Evolutionary conservation across 768 basidiomycete genomes (phyloP), one percentile per base, ranked within the genome.

Genomic region (Antrodiella citrinella): DNA sequence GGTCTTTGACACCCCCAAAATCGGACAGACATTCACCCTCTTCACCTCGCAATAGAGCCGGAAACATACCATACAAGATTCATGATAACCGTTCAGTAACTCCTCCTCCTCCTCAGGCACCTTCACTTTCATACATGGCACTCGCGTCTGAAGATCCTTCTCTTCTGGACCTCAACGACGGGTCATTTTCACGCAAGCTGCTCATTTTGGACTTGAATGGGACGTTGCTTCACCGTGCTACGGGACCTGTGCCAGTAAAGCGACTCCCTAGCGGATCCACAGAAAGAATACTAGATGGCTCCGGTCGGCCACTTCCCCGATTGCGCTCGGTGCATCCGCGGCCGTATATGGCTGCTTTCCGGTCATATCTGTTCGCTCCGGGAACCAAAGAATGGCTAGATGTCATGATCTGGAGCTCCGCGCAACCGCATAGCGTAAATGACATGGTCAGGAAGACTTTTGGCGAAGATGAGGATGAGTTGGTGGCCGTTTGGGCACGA

Each of bases 341-440:
- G 13, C 85, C 88, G 0, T 91, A 82, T 62, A 70, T 90, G 57
- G 51, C 65, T 3, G 63, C 82, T 1, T 86, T 91, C 57, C 60
- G 72, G 3, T 62, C 72, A 2, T 91, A 85, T 59, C 65, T 90
- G 2, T 81, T 88, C 55, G 78, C 81, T 45, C 66, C 74, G 0
- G 56, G 69, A 15, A 87, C 82, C n/a, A 69, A 65, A 26, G 57
- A 59, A 12, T 89, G 86, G 84, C 72, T 91, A 18, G 86, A 90
- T 51, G 81, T 84, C 3, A 91, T 91, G 85, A 77, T 93, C 3
- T 93, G 90, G 90, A 87, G 84, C 59, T 87, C 84, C 2, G 90
- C 90, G 3, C 86, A 90, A 59, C 86, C 88, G 1, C 82, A 82
- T 45, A 88, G 78, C 60, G 89, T 90, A 7, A 64, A 67, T 0